Evolutionary conservation across 164 flowering plant species (phyloP), one percentile per base, ranked within the genome.

Genomic region (Paratinospora sagittata): DNA sequence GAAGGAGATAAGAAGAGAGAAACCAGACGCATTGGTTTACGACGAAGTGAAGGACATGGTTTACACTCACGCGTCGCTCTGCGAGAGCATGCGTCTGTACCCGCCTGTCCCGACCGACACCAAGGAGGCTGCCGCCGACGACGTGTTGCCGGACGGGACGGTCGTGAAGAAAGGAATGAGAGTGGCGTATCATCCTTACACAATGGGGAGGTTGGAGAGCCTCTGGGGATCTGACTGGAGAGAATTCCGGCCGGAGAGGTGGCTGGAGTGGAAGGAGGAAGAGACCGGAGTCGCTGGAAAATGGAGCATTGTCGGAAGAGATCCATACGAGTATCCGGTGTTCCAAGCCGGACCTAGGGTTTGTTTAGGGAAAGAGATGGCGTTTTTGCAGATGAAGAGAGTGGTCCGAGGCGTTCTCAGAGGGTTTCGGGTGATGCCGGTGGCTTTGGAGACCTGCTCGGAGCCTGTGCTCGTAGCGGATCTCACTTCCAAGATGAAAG

Each of bases 131-230:
- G 62, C 57, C 36, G 27, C 14, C 0, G 89, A 83, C 36, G 89
- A 88, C 65, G 75, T 83, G 13, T 71, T 83, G 73, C 92, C 92
- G 19, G 85, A 83, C 41, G 92, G 90, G 36, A 82, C 83, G 16
- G 64, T 27, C 26, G 84, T 85, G 70, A 81, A 74, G 78, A 85
- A 83, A 70, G 89, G 87, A 3, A 73, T 8, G 73, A 60, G 73
- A 16, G 82, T 88, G 61, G 36, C 78, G 4, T 87, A 84, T 70
- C 79, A 76, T 75, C 84, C 86, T 0, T 85, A 88, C 63, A 88
- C 89, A 3, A 87, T 88, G 89, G 88, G 90, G 43, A 78, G 89
- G 74, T 65, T 77, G 77, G 81, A 78, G 76, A 37, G 30, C 17
- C 4, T 87, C 7, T 87, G 90, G 89, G 90, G 90, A 5, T 0